Percentiles rank a stretch among this genome's conserved stretches.
These are phyloP conservation scores for Melastoma candidum DNA, from an alignment of 441 rosid species.

Conservation along the genomic window DNA sequence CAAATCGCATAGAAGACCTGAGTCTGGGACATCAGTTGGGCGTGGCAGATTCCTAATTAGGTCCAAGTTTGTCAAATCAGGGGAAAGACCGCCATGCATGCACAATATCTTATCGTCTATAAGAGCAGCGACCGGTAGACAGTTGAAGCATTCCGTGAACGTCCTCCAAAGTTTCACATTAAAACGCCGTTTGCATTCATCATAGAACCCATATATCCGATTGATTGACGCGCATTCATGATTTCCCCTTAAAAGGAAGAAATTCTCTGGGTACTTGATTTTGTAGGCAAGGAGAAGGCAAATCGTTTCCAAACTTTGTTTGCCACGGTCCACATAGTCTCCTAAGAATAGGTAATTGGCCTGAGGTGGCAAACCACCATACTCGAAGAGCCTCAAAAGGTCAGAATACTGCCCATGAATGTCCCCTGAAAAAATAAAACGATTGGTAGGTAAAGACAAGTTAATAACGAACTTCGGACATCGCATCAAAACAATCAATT, in stretches of 20 bases:
- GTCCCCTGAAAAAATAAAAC: conserved; percentile 9
- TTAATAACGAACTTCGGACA: no score
- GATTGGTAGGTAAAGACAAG: background rate
- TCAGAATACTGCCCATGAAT: conserved; percentile 16
- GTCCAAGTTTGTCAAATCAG: conserved; percentile 7
- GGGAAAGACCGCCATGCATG: conserved; percentile 16
- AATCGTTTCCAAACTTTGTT: conserved; percentile 13
- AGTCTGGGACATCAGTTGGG: conserved; percentile 11
- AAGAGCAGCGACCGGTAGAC: conserved; percentile 13
- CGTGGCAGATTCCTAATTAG: conserved; percentile 9
- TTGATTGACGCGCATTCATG: conserved; percentile 10
- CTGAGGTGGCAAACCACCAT: conserved; percentile 11
- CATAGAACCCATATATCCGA: conserved; percentile 11
- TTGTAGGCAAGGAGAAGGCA: conserved; percentile 17
- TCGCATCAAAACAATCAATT: no score
- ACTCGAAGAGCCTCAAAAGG: conserved; percentile 13
- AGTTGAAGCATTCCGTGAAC: conserved; percentile 15
- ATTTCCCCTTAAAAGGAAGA: conserved; percentile 19
- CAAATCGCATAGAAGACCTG: conserved; percentile 9
- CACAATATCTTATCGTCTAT: conserved; percentile 11
- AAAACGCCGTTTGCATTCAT: conserved; percentile 12
- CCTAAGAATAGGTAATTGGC: conserved; percentile 14
- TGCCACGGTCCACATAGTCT: conserved; percentile 13
- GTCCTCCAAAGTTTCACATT: conserved; percentile 12
- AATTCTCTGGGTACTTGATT: conserved; percentile 14